A percentile compares a stretch with the other conserved stretches of the same genome.
These are phyloP conservation scores for Mantamonas sphyraenae DNA, from an alignment of 78 protist genomes.

Conservation along the genomic window DNA sequence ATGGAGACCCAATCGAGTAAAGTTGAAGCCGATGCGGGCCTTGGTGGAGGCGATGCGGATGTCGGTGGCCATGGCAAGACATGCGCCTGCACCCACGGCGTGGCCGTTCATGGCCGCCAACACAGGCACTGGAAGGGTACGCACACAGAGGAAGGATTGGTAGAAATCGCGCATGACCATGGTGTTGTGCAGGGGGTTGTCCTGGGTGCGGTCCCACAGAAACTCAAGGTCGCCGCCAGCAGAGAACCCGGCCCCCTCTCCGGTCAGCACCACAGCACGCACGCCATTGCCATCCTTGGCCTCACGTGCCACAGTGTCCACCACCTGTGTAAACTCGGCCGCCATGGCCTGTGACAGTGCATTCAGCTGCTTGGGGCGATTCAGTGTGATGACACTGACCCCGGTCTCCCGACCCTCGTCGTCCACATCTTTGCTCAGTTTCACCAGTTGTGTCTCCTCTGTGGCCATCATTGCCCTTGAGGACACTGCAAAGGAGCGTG, in stretches of 20 bases:
- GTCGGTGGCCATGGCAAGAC: constrained; percentile 56
- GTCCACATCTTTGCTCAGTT: too few species aligned
- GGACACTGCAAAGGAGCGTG: too few species aligned
- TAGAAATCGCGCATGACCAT: constrained; percentile 44
- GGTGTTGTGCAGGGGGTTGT: constrained; percentile 30
- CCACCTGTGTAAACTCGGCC: background rate
- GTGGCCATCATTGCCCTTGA: too few species aligned
- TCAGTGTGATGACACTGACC: background rate
- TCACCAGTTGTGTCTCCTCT: too few species aligned
- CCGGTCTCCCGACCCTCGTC: background rate
- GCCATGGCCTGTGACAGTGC: constrained; percentile 23
- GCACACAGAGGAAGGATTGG: constrained; percentile 27
- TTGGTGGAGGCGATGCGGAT: constrained; percentile 21
- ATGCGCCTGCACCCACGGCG: constrained; percentile 61
- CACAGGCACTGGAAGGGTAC: constrained; percentile 32
- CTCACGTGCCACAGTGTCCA: background rate
- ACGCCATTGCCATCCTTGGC: background rate
- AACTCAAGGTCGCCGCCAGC: constrained; percentile 61
- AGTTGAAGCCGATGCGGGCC: constrained; percentile 46
- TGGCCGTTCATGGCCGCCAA: constrained; percentile 53
- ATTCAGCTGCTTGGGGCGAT: constrained; percentile 5
- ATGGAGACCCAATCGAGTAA: constrained; percentile 33
- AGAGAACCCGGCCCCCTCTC: constrained; percentile 42
- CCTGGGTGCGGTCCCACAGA: constrained; percentile 32
- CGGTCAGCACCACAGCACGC: constrained; percentile 46